Evolutionary conservation across 2,329 filamentous ascomycete species (phyloP).

Genomic region (Hawksworthiomyces lignivorus): DNA sequence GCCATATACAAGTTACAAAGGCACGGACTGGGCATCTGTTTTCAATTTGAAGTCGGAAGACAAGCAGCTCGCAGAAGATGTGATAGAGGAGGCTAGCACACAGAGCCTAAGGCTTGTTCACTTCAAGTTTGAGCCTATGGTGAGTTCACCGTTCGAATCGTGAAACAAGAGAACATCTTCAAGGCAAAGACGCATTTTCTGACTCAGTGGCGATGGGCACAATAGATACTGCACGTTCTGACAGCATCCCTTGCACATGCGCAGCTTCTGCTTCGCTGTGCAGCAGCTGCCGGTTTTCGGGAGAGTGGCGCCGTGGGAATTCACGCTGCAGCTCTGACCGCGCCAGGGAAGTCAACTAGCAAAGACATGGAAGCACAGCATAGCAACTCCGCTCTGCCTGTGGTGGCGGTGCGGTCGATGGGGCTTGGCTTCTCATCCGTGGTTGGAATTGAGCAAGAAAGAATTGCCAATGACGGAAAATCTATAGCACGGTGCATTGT

Average conservation of each 20-base stretch:
- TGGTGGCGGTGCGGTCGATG: conserved; percentile 79
- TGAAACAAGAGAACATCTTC: background rate
- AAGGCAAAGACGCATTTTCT: background rate
- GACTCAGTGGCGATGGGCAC: too few species aligned
- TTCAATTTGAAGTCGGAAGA: conserved; percentile 34
- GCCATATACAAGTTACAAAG: conserved; percentile 3
- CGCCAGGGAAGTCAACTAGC: conserved; percentile 14
- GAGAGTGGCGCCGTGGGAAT: conserved; percentile 79
- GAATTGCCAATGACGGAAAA: background rate
- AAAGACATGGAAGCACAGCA: conserved; percentile 10
- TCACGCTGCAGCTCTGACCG: too few species aligned
- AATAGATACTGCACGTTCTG: conserved; percentile 79
- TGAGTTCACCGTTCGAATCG: conserved; percentile 34
- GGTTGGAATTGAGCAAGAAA: conserved; percentile 50
- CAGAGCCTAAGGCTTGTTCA: conserved; percentile 46
- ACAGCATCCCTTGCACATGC: conserved; percentile 68
- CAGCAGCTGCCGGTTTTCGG: conserved; percentile 75
- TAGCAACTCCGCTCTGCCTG: conserved; percentile 44
- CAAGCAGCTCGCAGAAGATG: conserved; percentile 18
- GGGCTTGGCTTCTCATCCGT: conserved; percentile 77
- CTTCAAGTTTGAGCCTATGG: conserved; percentile 94
- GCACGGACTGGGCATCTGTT: conserved; percentile 19
- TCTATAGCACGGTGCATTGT: conserved; percentile 47
- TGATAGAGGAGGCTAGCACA: conserved; percentile 8
- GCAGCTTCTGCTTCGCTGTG: conserved; percentile 66